A percentile compares a stretch with the other conserved stretches of the same genome.
Conservation (phyloP, 2,329 filamentous ascomycete genomes). For the Dendryphion nanum region DNA sequence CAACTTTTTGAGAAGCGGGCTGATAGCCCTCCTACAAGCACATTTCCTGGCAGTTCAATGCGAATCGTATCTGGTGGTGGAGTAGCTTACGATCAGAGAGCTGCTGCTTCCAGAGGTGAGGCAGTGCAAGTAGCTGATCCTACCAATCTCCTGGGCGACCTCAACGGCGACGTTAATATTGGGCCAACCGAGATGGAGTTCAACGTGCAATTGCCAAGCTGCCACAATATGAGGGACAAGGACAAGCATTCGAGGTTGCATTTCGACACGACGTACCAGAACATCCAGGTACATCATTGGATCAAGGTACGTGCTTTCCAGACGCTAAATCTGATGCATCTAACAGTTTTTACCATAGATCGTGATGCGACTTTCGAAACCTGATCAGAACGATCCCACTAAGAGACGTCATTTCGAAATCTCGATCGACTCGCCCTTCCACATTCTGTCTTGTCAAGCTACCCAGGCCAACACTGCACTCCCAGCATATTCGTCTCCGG, state of each 20-base stretch:
- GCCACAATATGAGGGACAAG: conserved; percentile 74
- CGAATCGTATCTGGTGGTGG: conserved; percentile 78
- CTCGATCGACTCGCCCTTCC: conserved; percentile 92
- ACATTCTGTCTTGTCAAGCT: conserved; percentile 89
- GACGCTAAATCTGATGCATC: conserved; percentile 1
- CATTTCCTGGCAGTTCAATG: conserved; percentile 73
- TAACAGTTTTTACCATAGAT: conserved; percentile 61
- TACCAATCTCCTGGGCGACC: conserved; percentile 75
- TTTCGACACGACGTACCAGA: conserved; percentile 90
- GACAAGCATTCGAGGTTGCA: conserved; percentile 67
- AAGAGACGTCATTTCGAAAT: conserved; percentile 92
- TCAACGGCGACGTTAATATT: conserved; percentile 73
- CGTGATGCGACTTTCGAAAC: conserved; percentile 85
- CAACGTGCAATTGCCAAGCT: conserved; percentile 87
- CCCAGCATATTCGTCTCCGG: conserved; percentile 70
- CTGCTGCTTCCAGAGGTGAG: conserved; percentile 56
- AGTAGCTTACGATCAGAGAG: conserved; percentile 62
- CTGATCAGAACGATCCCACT: conserved; percentile 72
- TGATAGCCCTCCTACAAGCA: conserved; percentile 70
- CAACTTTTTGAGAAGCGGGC: conserved; percentile 85
- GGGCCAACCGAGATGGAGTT: conserved; percentile 93
- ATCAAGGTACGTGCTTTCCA: conserved; percentile 68
- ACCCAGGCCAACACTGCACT: conserved; percentile 85
- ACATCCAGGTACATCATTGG: conserved; percentile 93
- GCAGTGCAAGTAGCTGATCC: conserved; percentile 54